Base-by-base conservation (phyloP, 2,329 filamentous ascomycete species). In the Sarocladium strictum region DNA sequence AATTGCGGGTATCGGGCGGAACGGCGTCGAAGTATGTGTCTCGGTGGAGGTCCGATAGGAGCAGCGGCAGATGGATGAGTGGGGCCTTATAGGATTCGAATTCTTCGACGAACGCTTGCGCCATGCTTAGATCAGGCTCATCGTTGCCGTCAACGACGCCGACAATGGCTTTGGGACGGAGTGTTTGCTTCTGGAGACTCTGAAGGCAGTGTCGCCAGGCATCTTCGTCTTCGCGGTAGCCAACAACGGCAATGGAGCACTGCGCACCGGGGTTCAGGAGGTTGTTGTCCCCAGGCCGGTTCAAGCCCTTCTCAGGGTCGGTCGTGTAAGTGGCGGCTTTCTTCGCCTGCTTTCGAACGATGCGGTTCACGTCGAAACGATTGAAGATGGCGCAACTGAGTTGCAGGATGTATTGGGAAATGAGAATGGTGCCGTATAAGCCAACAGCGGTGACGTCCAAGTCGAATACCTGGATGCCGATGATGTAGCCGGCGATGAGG, bases 61-160 rank as follows among this genome's bases (percentile, higher is more conserved):
- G 56, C n/a, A 56, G 3, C 29, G 56, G 56, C 29, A 58, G 54
- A 27, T 58, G 56, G 40, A 58, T 58, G 2, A 58, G 56, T 10
- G 51, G 45, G 2, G 56, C 56, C 3, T 58, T 55, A 38, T 54
- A 12, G 3, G 56, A 56, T 29, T 56, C 15, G 33, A 58, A 56
- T 37, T 58, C 56, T 1, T 50, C 32, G 14, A 58, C 52, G 23
- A 58, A 58, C 7, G 56, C 56, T 11, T 53, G 41, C 3, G 56
- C 56, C 56, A 58, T 58, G 52, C 21, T 53, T 32, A 58, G 37
- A 54, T 58, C 56, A 10, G 56, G 56, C 53, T 52, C 47, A 4
- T 58, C 54, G 40, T 58, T 56, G n/a, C 56, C 56, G 12, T 58
- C 56, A 32, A 58, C 56, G 32, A 58, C 56, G 23, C 56, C 56